Percentiles rank a stretch among this genome's conserved stretches.
These are phyloP conservation scores for Hamamelis virginiana DNA, from an alignment of 164 flowering plant species.

Conservation along the genomic window DNA sequence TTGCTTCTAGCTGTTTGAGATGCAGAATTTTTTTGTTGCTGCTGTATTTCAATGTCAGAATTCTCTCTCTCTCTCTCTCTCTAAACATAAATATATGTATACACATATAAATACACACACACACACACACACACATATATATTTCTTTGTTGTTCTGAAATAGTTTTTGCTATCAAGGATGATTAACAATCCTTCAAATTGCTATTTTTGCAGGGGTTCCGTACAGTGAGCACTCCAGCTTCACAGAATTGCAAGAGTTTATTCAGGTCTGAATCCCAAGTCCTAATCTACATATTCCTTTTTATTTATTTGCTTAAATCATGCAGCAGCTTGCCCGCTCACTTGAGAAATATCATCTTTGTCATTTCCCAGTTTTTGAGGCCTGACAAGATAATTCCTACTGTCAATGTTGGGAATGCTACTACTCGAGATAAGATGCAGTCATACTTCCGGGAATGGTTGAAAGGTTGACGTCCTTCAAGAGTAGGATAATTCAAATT, in stretches of 20 bases:
- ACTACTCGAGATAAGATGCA: conserved; percentile 68
- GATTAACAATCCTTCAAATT: neutral
- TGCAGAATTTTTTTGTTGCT: too few relatives aligned
- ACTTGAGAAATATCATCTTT: neutral
- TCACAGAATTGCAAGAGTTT: conserved; percentile 63
- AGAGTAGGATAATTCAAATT: too few relatives aligned
- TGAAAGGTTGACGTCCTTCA: conserved; percentile 17
- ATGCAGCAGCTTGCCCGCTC: too few relatives aligned
- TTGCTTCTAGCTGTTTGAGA: too few relatives aligned
- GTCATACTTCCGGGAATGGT: conserved; percentile 57
- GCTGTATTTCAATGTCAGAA: too few relatives aligned
- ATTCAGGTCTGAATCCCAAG: conserved; percentile 45
- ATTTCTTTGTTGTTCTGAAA: too few relatives aligned
- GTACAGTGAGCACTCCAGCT: conserved; percentile 85
- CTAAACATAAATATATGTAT: too few relatives aligned
- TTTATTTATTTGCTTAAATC: neutral
- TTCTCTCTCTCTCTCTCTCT: too few relatives aligned
- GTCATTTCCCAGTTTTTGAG: conserved; percentile 47
- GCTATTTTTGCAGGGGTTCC: conserved; percentile 56
- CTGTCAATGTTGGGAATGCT: conserved; percentile 64
- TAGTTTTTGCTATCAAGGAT: too few relatives aligned
- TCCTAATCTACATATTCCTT: too few relatives aligned
- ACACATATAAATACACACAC: too few relatives aligned
- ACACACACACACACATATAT: too few relatives aligned
- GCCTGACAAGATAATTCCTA: conserved; percentile 77